Evolutionary conservation across 306 rosid species (phyloP).

Genomic region (Pachyrhizus erosus): DNA sequence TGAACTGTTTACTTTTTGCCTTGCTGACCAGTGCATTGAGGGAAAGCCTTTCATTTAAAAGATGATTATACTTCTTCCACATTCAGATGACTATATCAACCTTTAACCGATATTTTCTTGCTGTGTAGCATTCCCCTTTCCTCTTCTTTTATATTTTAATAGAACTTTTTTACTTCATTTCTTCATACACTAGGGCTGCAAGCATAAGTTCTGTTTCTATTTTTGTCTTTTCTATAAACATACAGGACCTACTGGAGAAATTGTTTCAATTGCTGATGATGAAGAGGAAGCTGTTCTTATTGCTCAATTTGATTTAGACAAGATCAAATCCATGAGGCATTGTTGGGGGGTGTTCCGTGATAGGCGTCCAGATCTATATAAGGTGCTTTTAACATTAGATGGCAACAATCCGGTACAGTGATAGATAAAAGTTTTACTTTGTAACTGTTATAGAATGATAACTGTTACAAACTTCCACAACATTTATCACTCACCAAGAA

Average conservation of each 20-base stretch:
- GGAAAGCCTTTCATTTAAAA: conserved; percentile 30
- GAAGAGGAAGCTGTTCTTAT: conserved; percentile 81
- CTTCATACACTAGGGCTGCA: conserved; percentile 27
- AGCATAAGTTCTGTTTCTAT: conserved; percentile 29
- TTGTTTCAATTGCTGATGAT: conserved; percentile 78
- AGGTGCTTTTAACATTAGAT: conserved; percentile 79
- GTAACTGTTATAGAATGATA: conserved; percentile 40
- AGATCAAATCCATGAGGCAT: conserved; percentile 78
- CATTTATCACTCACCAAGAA: conserved; percentile 35
- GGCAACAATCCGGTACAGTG: conserved; percentile 34
- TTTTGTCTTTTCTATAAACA: conserved; percentile 24
- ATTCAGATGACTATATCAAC: neutral
- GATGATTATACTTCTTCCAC: neutral
- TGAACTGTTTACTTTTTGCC: neutral
- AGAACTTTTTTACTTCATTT: neutral
- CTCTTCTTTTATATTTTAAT: neutral
- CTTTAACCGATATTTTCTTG: neutral
- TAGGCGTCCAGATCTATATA: conserved; percentile 89
- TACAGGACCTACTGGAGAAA: conserved; percentile 93
- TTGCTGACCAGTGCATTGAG: neutral
- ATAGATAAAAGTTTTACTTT: conserved; percentile 8
- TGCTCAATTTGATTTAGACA: conserved; percentile 78
- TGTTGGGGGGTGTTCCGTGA: conserved; percentile 94
- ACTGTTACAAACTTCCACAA: conserved; percentile 14
- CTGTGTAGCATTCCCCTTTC: neutral